These are phyloP conservation scores for Ploettnerulaceae sp. DNA, from an alignment of 2,329 filamentous ascomycete genomes.

Conservation along the genomic window DNA sequence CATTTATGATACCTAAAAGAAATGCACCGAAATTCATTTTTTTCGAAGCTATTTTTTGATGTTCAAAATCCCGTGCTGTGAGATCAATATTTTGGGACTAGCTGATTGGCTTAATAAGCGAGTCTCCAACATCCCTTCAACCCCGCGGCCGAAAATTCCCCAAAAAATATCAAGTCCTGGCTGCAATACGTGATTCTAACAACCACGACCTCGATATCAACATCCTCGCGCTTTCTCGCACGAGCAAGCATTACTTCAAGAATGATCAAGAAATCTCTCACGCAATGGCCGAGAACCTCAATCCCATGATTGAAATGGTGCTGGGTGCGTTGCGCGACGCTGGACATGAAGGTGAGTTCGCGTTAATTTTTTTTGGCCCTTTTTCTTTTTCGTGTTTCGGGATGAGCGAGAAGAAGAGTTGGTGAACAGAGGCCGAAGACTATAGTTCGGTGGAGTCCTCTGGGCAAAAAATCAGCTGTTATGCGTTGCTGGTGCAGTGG, in stretches of 20 bases:
- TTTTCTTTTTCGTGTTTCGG: neutral
- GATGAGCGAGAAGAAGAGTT: neutral
- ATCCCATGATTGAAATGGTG: constrained; percentile 15
- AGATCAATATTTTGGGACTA: too few relatives aligned
- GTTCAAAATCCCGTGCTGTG: too few relatives aligned
- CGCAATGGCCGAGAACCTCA: constrained; percentile 14
- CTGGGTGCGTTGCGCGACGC: constrained; percentile 12
- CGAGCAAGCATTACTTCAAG: neutral
- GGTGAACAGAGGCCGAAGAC: neutral
- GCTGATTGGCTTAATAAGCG: constrained; percentile 19
- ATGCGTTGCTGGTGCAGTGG: neutral
- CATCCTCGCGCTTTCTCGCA: neutral
- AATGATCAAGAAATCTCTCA: constrained; percentile 9
- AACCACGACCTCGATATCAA: neutral
- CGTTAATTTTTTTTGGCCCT: neutral
- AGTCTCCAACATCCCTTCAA: neutral
- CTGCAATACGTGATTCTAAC: neutral
- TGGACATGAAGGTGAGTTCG: constrained; percentile 18
- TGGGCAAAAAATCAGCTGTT: neutral
- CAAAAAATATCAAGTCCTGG: constrained; percentile 4
- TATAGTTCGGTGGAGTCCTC: neutral
- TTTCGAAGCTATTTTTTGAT: too few relatives aligned
- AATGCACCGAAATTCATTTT: too few relatives aligned
- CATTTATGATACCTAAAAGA: too few relatives aligned
- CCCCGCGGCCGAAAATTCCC: neutral